Evolutionary conservation across 257 asterid species (phyloP).

Genomic region (Oldenlandia corymbosa): DNA sequence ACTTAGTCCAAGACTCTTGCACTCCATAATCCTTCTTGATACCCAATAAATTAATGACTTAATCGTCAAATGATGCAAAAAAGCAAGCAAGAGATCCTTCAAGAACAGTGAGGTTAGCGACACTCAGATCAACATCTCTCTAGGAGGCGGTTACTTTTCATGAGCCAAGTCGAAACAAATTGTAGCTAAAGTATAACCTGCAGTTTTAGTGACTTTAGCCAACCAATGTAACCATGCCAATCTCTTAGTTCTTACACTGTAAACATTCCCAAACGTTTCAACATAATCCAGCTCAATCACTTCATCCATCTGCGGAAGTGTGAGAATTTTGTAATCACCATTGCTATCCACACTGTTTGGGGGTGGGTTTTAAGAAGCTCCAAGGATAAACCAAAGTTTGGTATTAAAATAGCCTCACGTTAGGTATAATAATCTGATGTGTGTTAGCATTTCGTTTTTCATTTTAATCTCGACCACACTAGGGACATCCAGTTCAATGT

Average conservation of each 20-base stretch:
- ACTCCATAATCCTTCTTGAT: slow-evolving; percentile 42
- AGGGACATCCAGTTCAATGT: no score
- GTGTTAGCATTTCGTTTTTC: no score
- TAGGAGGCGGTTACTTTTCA: slow-evolving; percentile 39
- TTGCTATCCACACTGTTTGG: slow-evolving; percentile 23
- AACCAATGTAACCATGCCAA: slow-evolving; percentile 46
- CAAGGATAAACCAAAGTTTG: slow-evolving; percentile 23
- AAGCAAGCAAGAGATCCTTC: slow-evolving; percentile 42
- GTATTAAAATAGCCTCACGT: no score
- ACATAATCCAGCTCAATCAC: not conserved
- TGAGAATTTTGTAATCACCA: slow-evolving; percentile 42
- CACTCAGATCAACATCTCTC: slow-evolving; percentile 9
- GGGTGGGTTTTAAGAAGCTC: not conserved
- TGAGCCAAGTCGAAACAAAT: slow-evolving; percentile 32
- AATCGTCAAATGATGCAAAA: not conserved
- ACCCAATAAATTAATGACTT: slow-evolving; percentile 30
- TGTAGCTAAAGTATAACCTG: slow-evolving; percentile 27
- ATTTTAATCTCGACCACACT: no score
- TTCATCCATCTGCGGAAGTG: not conserved
- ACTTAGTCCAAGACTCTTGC: slow-evolving; percentile 33
- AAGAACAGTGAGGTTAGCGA: slow-evolving; percentile 27
- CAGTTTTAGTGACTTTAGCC: slow-evolving; percentile 17
- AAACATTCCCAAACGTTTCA: slow-evolving; percentile 35
- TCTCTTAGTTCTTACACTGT: slow-evolving; percentile 23
- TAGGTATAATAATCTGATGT: no score